Conservation (phyloP, 805 yeast genomes). For the Pichia deserticola region DNA sequence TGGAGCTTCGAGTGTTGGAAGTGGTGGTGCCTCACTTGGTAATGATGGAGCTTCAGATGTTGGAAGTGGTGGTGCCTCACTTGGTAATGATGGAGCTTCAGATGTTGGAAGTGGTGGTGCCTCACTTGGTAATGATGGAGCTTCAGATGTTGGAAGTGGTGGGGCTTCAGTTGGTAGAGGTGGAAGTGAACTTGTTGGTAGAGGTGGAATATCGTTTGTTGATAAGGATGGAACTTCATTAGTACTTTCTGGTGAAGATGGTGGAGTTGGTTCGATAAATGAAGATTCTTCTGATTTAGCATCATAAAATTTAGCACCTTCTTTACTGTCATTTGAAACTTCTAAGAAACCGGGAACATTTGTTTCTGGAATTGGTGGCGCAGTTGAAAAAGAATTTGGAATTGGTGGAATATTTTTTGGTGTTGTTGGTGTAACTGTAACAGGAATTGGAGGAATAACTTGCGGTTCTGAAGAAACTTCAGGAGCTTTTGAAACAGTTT, state of each 20-base stretch:
- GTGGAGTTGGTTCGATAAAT: constrained; percentile 20
- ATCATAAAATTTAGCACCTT: constrained; percentile 11
- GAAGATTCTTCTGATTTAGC: constrained; percentile 14
- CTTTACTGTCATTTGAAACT: neutral
- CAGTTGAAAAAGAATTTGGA: constrained; percentile 18
- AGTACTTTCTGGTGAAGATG: constrained; percentile 15
- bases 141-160: constrained; percentile 23
- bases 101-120: too few species aligned
- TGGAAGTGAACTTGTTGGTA: constrained; percentile 10
- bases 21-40: constrained; percentile 29
- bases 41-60: constrained; percentile 22
- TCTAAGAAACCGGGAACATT: neutral
- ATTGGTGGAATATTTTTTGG: constrained; percentile 16
- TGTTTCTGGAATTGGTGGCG: constrained; percentile 8
- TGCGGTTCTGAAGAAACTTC: constrained; percentile 1
- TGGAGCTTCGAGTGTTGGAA: constrained; percentile 27
- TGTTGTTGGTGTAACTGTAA: constrained; percentile 8
- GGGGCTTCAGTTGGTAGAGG: constrained; percentile 24
- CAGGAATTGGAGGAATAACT: too few species aligned
- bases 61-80: too few species aligned
- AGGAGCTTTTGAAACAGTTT: too few species aligned
- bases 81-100: constrained; percentile 23
- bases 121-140: constrained; percentile 23
- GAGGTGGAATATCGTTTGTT: constrained; percentile 10
- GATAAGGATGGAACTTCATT: constrained; percentile 7